phyloP scores from a whole-genome alignment of 441 rosid species.

The Populus hybrid region DNA sequence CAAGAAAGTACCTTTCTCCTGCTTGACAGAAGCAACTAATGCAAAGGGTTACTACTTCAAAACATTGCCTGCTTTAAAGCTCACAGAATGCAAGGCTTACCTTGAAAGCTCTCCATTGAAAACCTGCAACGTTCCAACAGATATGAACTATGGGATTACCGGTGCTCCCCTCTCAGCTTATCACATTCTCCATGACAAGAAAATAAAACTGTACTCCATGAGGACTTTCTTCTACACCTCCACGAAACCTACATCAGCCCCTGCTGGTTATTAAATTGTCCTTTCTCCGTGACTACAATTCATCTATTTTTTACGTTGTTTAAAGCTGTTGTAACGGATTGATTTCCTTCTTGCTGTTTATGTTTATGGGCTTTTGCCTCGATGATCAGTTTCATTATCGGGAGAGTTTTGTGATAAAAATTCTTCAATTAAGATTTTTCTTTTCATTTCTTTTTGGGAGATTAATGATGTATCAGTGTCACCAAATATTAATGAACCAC shows the following conservation, averaged over 20 bases:
- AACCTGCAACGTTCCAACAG: constrained; percentile 42
- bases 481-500: neutral
- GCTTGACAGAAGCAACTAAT: constrained; percentile 41
- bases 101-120: constrained; percentile 41
- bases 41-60: constrained; percentile 54
- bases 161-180: constrained; percentile 43
- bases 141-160: constrained; percentile 45
- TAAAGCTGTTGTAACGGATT: neutral
- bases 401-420: no score
- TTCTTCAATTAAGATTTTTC: no score
- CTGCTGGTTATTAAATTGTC: constrained; percentile 10
- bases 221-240: constrained; percentile 27
- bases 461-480: neutral
- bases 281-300: neutral
- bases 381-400: neutral
- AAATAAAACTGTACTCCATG: constrained; percentile 35
- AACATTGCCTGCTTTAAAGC: constrained; percentile 27
- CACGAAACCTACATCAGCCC: neutral
- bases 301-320: neutral
- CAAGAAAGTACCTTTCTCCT: constrained; percentile 39
- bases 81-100: constrained; percentile 45
- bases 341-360: neutral
- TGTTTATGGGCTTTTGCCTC: no score
- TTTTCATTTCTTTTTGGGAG: neutral
- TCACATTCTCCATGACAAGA: constrained; percentile 27